phyloP scores from a whole-genome alignment of 164 flowering plant species.

The Santalum album region DNA sequence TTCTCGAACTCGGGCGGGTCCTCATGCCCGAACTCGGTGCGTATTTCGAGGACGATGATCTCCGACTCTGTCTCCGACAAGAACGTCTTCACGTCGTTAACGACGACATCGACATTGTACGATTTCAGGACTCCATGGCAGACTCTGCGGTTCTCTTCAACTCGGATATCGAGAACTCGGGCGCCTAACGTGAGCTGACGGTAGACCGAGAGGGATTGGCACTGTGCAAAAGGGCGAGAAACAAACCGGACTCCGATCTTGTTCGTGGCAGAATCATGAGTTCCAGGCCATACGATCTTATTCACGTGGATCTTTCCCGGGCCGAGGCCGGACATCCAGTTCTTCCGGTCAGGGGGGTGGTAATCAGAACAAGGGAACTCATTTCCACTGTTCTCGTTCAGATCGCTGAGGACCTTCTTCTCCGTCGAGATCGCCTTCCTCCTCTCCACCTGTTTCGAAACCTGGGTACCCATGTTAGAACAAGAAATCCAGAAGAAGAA shows the following conservation, averaged over 20 bases:
- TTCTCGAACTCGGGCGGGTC: constrained; percentile 88
- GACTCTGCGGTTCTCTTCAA: constrained; percentile 64
- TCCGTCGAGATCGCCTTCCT: constrained; percentile 44
- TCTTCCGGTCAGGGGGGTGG: constrained; percentile 55
- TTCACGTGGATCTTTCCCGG: constrained; percentile 37
- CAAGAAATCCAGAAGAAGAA: not conserved
- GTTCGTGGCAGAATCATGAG: constrained; percentile 93
- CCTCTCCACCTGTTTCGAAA: constrained; percentile 51
- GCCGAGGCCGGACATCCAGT: constrained; percentile 69
- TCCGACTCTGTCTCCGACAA: constrained; percentile 71
- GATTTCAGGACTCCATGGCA: constrained; percentile 78
- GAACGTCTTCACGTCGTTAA: constrained; percentile 63
- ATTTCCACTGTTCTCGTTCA: constrained; percentile 28
- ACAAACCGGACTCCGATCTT: constrained; percentile 58
- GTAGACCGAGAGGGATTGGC: constrained; percentile 73
- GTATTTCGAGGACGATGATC: constrained; percentile 66
- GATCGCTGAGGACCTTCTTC: constrained; percentile 49
- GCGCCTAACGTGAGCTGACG: constrained; percentile 55
- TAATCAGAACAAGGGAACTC: constrained; percentile 63
- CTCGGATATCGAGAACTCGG: constrained; percentile 69
- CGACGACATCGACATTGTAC: constrained; percentile 66
- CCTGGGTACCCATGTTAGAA: constrained; percentile 50
- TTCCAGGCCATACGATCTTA: constrained; percentile 90
- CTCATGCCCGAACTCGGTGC: constrained; percentile 81
- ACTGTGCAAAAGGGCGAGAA: constrained; percentile 81